Evolutionary conservation across 257 asterid species (phyloP).

Genomic region (Cynanchum wilfordii): DNA sequence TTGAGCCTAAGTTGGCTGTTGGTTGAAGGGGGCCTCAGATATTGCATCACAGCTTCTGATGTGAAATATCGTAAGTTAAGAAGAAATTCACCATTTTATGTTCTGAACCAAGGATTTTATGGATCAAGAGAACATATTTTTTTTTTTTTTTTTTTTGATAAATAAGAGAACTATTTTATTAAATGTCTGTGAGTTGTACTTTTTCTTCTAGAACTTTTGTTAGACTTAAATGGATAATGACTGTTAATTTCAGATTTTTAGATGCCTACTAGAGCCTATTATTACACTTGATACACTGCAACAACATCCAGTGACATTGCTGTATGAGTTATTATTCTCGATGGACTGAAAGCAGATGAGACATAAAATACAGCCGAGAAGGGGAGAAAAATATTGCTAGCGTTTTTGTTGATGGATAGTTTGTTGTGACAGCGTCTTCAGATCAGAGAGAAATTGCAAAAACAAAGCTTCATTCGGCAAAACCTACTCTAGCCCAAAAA

Average conservation of each 20-base stretch:
- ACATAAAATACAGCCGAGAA: slow-evolving; percentile 37
- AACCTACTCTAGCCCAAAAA: slow-evolving; percentile 62
- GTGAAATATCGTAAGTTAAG: not conserved
- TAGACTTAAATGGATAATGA: not conserved
- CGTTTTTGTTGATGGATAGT: slow-evolving; percentile 51
- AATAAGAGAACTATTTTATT: not conserved
- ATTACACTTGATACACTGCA: slow-evolving; percentile 45
- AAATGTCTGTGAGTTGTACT: not conserved
- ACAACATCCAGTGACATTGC: slow-evolving; percentile 67
- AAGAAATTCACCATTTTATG: not conserved
- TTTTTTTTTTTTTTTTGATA: too few species aligned
- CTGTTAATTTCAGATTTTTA: slow-evolving; percentile 35
- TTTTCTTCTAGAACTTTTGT: not conserved
- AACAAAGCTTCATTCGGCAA: slow-evolving; percentile 76
- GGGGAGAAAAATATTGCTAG: slow-evolving; percentile 46
- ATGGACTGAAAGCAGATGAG: slow-evolving; percentile 50
- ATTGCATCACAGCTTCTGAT: not conserved
- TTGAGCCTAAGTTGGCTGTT: not conserved
- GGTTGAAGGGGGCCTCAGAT: too few species aligned
- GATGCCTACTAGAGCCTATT: slow-evolving; percentile 57
- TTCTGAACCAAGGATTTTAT: not conserved
- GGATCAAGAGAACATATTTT: not conserved
- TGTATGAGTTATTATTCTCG: slow-evolving; percentile 64
- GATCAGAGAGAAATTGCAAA: slow-evolving; percentile 65
- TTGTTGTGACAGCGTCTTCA: slow-evolving; percentile 51